Evolutionary conservation across 225 moss, liverwort and hornwort genomes (phyloP).

Genomic region (Marchantia polymorpha): DNA sequence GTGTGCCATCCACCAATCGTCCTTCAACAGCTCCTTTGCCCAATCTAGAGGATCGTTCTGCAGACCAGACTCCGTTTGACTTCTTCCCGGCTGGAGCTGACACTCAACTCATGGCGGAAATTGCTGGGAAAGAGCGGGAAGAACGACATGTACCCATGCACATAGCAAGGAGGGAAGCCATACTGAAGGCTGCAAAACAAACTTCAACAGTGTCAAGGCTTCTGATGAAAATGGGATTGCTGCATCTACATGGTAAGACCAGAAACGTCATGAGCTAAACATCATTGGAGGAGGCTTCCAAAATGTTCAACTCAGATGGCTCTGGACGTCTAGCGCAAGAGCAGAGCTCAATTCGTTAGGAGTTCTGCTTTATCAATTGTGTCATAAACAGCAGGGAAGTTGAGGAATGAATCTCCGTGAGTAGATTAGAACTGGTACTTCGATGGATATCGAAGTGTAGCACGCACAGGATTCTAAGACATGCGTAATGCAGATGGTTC

Average conservation of each 20-base stretch:
- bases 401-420: too few relatives aligned
- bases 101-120: slow-evolving; percentile 30
- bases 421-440: too few relatives aligned
- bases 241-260: slow-evolving; percentile 61
- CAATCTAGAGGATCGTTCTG: slow-evolving; percentile 21
- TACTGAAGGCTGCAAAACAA: slow-evolving; percentile 44
- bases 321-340: too few relatives aligned
- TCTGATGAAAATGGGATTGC: slow-evolving; percentile 85
- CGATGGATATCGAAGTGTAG: too few relatives aligned
- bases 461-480: too few relatives aligned
- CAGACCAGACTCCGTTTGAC: slow-evolving; percentile 34
- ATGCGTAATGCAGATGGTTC: too few relatives aligned
- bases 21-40: slow-evolving; percentile 62
- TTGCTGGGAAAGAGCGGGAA: slow-evolving; percentile 29
- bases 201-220: slow-evolving; percentile 58
- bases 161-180: slow-evolving; percentile 46
- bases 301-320: too few relatives aligned
- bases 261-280: background rate
- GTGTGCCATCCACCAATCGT: slow-evolving; percentile 54
- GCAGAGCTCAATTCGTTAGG: too few relatives aligned
- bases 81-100: slow-evolving; percentile 54
- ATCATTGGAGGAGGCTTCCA: background rate
- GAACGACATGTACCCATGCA: slow-evolving; percentile 23
- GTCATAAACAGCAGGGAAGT: too few relatives aligned
- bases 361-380: too few relatives aligned